Conservation (phyloP, 495 filamentous ascomycete genomes). For the Penicillium cinerascens region DNA sequence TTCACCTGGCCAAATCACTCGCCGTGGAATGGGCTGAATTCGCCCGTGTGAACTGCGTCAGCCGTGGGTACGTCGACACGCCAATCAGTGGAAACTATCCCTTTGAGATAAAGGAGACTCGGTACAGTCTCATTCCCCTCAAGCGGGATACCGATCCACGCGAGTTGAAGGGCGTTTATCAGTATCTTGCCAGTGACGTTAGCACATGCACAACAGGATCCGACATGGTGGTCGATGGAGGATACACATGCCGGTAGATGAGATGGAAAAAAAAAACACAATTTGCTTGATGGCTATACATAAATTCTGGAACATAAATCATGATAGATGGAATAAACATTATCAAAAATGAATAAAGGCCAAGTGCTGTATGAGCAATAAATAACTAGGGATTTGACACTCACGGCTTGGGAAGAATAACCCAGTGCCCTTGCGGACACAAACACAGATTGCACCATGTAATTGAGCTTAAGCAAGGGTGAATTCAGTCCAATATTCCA, state of each 20-base stretch:
- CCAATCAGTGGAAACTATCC: neutral
- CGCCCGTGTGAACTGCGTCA: slow-evolving; percentile 63
- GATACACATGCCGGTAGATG: slow-evolving; percentile 8
- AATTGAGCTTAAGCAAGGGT: too few relatives aligned
- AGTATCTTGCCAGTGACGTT: slow-evolving; percentile 71
- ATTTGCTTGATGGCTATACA: too few relatives aligned
- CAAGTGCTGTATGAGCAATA: too few relatives aligned
- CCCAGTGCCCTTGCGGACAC: too few relatives aligned
- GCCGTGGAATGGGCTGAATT: slow-evolving; percentile 68
- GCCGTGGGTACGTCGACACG: slow-evolving; percentile 57
- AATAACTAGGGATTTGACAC: too few relatives aligned
- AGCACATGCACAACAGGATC: slow-evolving; percentile 68
- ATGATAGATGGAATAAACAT: too few relatives aligned
- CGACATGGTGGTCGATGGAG: slow-evolving; percentile 19
- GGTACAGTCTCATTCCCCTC: slow-evolving; percentile 68
- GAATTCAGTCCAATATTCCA: too few relatives aligned
- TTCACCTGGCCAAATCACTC: slow-evolving; percentile 49
- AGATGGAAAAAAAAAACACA: too few relatives aligned
- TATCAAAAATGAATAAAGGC: too few relatives aligned
- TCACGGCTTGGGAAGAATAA: too few relatives aligned
- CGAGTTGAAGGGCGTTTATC: slow-evolving; percentile 65
- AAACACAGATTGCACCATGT: too few relatives aligned
- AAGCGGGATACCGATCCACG: slow-evolving; percentile 63
- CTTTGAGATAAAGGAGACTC: slow-evolving; percentile 63
- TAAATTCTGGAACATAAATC: too few relatives aligned